A percentile compares a stretch with the other conserved stretches of the same genome.
phyloP scores from a whole-genome alignment of 352 stramenopile species.

The Phytophthora pseudosyringae region DNA sequence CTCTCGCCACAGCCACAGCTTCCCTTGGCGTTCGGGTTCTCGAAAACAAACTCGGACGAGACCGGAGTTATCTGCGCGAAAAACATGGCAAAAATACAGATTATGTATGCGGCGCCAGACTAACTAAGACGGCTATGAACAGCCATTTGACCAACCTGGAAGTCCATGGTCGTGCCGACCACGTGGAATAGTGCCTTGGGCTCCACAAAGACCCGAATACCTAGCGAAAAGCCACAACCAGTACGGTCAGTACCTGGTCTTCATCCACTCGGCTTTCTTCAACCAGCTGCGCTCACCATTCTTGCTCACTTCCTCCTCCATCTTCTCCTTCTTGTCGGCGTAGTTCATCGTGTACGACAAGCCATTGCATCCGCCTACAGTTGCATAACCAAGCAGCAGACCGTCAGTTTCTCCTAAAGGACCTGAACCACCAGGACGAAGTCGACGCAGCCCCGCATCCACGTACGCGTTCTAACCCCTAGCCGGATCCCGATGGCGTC shows the following conservation, averaged over 20 bases:
- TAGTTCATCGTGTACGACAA: conserved; percentile 99
- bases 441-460: background rate
- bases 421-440: conserved; percentile 10
- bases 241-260: conserved; percentile 8
- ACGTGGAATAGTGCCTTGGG: conserved; percentile 99
- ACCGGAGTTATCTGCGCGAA: conserved; percentile 93
- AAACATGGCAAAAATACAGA: background rate
- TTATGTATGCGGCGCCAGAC: background rate
- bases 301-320: conserved; percentile 95
- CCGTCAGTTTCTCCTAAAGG: background rate
- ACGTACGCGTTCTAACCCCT: conserved; percentile 93
- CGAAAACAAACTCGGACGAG: conserved; percentile 98
- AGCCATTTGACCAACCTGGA: conserved; percentile 53
- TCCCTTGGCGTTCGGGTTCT: conserved; percentile 99
- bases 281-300: conserved; percentile 53
- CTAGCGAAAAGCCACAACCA: conserved; percentile 37
- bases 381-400: background rate
- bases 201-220: conserved; percentile 98
- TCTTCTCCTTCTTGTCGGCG: conserved; percentile 93
- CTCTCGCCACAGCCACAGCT: conserved; percentile 99
- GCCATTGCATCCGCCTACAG: conserved; percentile 96
- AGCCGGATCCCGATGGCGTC: conserved; percentile 96
- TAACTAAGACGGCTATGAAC: background rate
- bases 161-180: conserved; percentile 99
- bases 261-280: conserved; percentile 8